A percentile compares a stretch with the other conserved stretches of the same genome.
Evolutionary conservation across 495 filamentous ascomycete genomes (phyloP).

Genomic region (Neurospora sp.): DNA sequence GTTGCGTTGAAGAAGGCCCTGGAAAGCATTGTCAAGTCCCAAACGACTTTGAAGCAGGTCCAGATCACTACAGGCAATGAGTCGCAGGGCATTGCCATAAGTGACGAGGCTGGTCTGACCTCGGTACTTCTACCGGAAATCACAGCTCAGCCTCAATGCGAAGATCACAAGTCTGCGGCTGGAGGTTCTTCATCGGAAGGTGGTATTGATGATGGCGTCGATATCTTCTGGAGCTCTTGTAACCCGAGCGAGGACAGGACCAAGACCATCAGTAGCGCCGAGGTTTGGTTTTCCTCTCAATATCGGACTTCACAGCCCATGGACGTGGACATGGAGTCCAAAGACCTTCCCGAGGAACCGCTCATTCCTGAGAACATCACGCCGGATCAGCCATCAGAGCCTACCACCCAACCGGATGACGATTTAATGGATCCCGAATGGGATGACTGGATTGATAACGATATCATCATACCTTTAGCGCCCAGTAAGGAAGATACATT

Average conservation of each 20-base stretch:
- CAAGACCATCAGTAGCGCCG: not conserved
- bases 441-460: not conserved
- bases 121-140: not conserved
- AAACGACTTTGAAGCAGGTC: not conserved
- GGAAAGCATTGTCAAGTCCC: not conserved
- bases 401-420: not conserved
- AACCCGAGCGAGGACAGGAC: not conserved
- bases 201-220: not conserved
- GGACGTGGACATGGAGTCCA: not conserved
- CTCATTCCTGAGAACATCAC: not conserved
- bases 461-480: not conserved
- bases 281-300: not conserved
- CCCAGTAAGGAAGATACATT: not conserved
- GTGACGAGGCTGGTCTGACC: not conserved
- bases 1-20: not conserved
- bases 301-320: not conserved
- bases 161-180: not conserved
- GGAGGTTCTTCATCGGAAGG: not conserved
- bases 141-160: not conserved
- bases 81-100: not conserved
- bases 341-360: not conserved
- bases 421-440: not conserved
- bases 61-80: not conserved
- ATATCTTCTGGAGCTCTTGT: not conserved
- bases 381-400: not conserved